Evolutionary conservation across 2,329 filamentous ascomycete species (phyloP).

Genomic region (Colletotrichum sublineola): DNA sequence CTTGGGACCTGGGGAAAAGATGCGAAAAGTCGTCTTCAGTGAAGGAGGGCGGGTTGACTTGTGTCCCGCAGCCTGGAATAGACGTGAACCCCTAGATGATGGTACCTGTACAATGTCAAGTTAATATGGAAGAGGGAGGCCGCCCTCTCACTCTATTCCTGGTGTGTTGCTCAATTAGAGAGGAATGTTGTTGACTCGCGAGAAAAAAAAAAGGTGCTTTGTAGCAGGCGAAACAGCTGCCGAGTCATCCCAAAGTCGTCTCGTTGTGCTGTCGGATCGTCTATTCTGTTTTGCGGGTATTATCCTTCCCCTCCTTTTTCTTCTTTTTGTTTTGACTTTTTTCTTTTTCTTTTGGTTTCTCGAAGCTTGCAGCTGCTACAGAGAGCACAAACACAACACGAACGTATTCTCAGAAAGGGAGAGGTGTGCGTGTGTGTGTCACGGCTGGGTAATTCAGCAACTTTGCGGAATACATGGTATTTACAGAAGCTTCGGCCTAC

Average conservation of each 20-base stretch:
- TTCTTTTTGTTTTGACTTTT: not conserved
- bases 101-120: no score
- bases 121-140: slow-evolving; percentile 8
- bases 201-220: slow-evolving; percentile 16
- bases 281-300: slow-evolving; percentile 22
- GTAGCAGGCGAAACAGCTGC: not conserved
- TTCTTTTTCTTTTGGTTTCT: not conserved
- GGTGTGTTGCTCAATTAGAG: not conserved
- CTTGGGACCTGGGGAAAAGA: slow-evolving; percentile 36
- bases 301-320: no score
- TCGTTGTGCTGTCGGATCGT: slow-evolving; percentile 8
- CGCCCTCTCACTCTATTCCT: slow-evolving; percentile 1
- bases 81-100: not conserved
- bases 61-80: no score
- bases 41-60: not conserved
- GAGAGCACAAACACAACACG: not conserved
- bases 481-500: not conserved
- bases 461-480: not conserved
- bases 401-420: not conserved
- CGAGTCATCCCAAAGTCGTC: not conserved
- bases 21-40: not conserved
- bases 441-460: not conserved
- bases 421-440: not conserved
- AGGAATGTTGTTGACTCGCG: not conserved
- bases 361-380: not conserved